These are phyloP conservation scores for Nitzschia sp. DNA, from an alignment of 108 stramenopile genomes.

Conservation along the genomic window DNA sequence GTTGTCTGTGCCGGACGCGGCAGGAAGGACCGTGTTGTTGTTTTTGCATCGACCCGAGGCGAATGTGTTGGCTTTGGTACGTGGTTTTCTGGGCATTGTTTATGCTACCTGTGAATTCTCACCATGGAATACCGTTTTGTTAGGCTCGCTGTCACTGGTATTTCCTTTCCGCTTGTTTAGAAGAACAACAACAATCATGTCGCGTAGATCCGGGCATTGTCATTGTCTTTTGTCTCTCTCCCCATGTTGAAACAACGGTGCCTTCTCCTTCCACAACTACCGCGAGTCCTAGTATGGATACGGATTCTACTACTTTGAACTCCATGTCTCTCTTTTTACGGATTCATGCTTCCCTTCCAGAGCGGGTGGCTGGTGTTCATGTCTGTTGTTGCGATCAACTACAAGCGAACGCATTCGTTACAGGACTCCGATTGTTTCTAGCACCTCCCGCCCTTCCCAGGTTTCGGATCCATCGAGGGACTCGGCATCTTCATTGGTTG, in stretches of 20 bases:
- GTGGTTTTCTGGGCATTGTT: too few relatives aligned
- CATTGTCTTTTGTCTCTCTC: not conserved
- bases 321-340: not conserved
- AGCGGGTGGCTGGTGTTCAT: not conserved
- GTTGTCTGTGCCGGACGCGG: slow-evolving; percentile 6
- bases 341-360: not conserved
- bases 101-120: too few relatives aligned
- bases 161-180: not conserved
- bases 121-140: not conserved
- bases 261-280: not conserved
- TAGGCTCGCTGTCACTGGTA: slow-evolving; percentile 3
- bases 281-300: not conserved
- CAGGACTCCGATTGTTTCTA: not conserved
- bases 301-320: not conserved
- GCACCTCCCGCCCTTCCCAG: not conserved
- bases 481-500: not conserved
- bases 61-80: not conserved
- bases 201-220: not conserved
- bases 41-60: not conserved
- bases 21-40: slow-evolving; percentile 16
- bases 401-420: not conserved
- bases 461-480: slow-evolving; percentile 16
- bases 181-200: not conserved
- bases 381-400: not conserved
- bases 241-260: too few relatives aligned